phyloP scores from a whole-genome alignment of 2,329 filamentous ascomycete genomes.

The Aspergillus awamori region DNA sequence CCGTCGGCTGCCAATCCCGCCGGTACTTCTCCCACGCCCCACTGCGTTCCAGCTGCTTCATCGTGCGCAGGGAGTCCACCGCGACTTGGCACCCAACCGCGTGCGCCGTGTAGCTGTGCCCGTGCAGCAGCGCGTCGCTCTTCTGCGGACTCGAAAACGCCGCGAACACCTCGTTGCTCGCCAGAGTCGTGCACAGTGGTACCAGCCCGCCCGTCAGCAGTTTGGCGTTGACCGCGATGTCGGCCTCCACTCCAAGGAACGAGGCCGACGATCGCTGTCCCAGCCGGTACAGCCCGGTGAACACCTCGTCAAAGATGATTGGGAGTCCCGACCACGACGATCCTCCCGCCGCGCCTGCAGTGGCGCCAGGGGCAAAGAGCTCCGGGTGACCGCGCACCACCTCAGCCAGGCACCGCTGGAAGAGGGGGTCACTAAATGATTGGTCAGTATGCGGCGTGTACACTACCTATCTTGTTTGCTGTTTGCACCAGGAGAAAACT shows the following conservation, averaged over 20 bases:
- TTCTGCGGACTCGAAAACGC: constrained; percentile 74
- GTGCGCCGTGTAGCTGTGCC: constrained; percentile 86
- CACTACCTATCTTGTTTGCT: background rate
- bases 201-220: constrained; percentile 78
- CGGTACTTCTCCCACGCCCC: constrained; percentile 63
- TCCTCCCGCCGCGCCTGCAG: constrained; percentile 7
- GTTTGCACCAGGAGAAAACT: constrained; percentile 43
- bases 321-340: constrained; percentile 71
- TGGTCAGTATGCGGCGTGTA: background rate
- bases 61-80: constrained; percentile 63
- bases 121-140: constrained; percentile 76
- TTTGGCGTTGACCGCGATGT: constrained; percentile 82
- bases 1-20: constrained; percentile 47
- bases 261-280: constrained; percentile 71
- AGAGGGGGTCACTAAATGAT: constrained; percentile 69
- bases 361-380: constrained; percentile 52
- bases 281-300: constrained; percentile 81
- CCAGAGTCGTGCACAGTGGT: constrained; percentile 74
- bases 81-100: constrained; percentile 79
- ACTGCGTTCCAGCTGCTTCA: constrained; percentile 60
- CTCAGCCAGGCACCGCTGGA: constrained; percentile 71
- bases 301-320: constrained; percentile 83
- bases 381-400: constrained; percentile 64
- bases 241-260: constrained; percentile 68
- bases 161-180: constrained; percentile 72